Evolutionary conservation across 495 filamentous ascomycete species (phyloP), one percentile per base, ranked within the genome.

Genomic region (Terfezia claveryi): DNA sequence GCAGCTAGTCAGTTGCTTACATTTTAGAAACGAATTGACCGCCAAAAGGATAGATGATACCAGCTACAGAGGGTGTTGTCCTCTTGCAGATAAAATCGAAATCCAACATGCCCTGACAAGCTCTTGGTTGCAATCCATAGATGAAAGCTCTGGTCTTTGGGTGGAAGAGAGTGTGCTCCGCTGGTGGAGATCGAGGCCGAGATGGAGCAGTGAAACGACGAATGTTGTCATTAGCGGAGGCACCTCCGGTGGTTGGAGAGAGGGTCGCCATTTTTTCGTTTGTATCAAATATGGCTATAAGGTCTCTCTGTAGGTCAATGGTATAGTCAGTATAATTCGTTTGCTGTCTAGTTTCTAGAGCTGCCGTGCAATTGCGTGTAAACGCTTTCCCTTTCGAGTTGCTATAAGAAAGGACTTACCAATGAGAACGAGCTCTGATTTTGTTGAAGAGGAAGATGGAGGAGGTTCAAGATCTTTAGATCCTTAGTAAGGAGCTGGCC

Each of bases 11-110:
- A 36, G 37, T 49, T 12, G 11, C 73, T 56, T 68, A 82, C 91
- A 98, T 98, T 81, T 98, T 98, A 78, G 87, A 94, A 62, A 98
- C 92, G 80, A 96, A 98, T 69, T 98, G 91, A 54, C 91, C 91
- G 71, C 91, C 91, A 68, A 98, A 98, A 62, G 91, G 95, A 77
- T 98, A 98, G 74, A 98, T 96, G 72, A 98, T 98, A 71, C 87
- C 91, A 61, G 91, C 91, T 52, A 98, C 91, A 58, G 91, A 96
- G 56, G 91, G 91, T 14, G 87, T 93, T 68, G 76, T 76, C 57
- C 91, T 85, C 78, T 95, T 96, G 86, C 91, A 98, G 74, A 98
- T 98, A 79, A 96, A 98, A 76, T 98, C 91, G 72, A 98, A 98
- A 71, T 98, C 91, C 68, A 98, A 83, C 50, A 51, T 51, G 6